These are phyloP conservation scores for Earliella scabrosa DNA, from an alignment of 1,284 basidiomycete genomes.

Conservation along the genomic window DNA sequence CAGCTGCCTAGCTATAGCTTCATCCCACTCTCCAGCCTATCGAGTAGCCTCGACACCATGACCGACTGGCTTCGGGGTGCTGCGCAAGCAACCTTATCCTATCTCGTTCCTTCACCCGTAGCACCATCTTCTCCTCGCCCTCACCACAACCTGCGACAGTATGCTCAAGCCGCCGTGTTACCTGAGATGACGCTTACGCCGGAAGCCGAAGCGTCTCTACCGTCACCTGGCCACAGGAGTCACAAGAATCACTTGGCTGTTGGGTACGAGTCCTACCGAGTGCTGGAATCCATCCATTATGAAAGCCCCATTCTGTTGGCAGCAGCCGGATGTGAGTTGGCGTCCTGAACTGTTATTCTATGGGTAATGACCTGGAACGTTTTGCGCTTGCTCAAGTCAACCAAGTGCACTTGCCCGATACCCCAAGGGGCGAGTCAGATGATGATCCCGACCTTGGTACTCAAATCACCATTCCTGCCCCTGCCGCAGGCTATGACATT, in stretches of 20 bases:
- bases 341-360: no score
- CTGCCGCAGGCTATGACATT: slow-evolving; percentile 13
- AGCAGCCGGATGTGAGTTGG: slow-evolving; percentile 44
- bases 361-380: no score
- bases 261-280: slow-evolving; percentile 50
- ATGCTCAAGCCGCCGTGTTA: slow-evolving; percentile 47
- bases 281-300: slow-evolving; percentile 48
- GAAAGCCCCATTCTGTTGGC: slow-evolving; percentile 37
- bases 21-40: slow-evolving; percentile 20
- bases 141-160: slow-evolving; percentile 40
- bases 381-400: not conserved
- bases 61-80: slow-evolving; percentile 22
- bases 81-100: not conserved
- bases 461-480: slow-evolving; percentile 48
- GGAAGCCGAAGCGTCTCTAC: slow-evolving; percentile 28
- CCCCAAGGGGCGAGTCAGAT: not conserved
- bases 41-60: slow-evolving; percentile 37
- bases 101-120: not conserved
- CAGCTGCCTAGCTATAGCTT: no score
- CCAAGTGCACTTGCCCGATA: not conserved
- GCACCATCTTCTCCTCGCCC: not conserved
- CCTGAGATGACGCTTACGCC: slow-evolving; percentile 46
- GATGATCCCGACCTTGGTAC: slow-evolving; percentile 44
- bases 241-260: slow-evolving; percentile 48
- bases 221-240: slow-evolving; percentile 47